A percentile compares a stretch with the other conserved stretches of the same genome.
Evolutionary conservation across 345 rosid species (phyloP).

Genomic region (Citrus reticulata): DNA sequence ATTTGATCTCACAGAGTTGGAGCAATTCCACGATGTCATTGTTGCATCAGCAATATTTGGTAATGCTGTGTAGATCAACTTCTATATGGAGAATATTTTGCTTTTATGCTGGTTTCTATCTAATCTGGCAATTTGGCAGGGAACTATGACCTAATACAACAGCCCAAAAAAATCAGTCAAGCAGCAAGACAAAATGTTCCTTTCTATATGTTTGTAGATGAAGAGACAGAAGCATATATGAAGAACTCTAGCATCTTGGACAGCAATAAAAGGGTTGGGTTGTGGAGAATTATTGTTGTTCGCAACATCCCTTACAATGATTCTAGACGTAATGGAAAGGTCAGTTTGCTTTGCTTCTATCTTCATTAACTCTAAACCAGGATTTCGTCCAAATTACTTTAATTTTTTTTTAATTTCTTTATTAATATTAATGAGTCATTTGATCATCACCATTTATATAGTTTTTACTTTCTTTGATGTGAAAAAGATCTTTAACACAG

Average conservation of each 20-base stretch:
- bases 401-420: background rate
- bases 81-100: background rate
- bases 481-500: background rate
- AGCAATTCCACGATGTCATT: slow-evolving; percentile 59
- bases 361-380: background rate
- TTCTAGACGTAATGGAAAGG: slow-evolving; percentile 91
- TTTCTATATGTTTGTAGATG: slow-evolving; percentile 88
- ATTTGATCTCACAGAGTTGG: slow-evolving; percentile 59
- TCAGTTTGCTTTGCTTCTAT: slow-evolving; percentile 16
- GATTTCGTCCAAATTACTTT: background rate
- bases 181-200: slow-evolving; percentile 56
- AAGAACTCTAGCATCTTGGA: slow-evolving; percentile 52
- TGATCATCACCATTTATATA: background rate
- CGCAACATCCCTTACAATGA: slow-evolving; percentile 70
- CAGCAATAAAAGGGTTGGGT: slow-evolving; percentile 56
- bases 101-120: slow-evolving; percentile 12
- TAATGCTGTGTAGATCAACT: slow-evolving; percentile 24
- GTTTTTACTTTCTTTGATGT: background rate
- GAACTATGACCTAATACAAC: slow-evolving; percentile 76
- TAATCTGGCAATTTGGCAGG: slow-evolving; percentile 40
- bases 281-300: slow-evolving; percentile 79
- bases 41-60: slow-evolving; percentile 95
- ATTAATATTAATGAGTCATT: background rate
- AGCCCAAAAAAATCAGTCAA: slow-evolving; percentile 66
- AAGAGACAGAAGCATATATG: slow-evolving; percentile 74